phyloP scores from a whole-genome alignment of 768 basidiomycete genomes.

The Boletus tomentosulus region DNA sequence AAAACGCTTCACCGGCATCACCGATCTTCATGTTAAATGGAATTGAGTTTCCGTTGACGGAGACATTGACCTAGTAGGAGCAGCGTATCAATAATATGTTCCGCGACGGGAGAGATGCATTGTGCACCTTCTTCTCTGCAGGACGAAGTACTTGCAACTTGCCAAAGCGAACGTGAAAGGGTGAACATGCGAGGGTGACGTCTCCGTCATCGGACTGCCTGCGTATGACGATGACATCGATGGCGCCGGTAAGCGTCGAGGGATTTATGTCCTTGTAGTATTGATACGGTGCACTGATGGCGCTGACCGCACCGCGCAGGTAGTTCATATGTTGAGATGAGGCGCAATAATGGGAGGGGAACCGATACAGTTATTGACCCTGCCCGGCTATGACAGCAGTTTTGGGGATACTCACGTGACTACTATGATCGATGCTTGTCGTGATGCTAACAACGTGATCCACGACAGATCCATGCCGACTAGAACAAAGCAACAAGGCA shows the following conservation, averaged over 20 bases:
- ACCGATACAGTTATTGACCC: slow-evolving; percentile 1
- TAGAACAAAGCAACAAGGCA: background rate
- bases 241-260: slow-evolving; percentile 94
- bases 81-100: background rate
- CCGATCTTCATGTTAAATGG: slow-evolving; percentile 99
- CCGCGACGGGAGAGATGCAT: background rate
- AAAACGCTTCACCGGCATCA: slow-evolving; percentile 98
- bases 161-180: slow-evolving; percentile 97
- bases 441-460: background rate
- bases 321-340: slow-evolving; percentile 63
- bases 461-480: background rate
- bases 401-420: slow-evolving; percentile 23
- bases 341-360: background rate
- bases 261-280: slow-evolving; percentile 96
- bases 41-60: slow-evolving; percentile 79
- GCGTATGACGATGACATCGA: slow-evolving; percentile 96
- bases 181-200: slow-evolving; percentile 79
- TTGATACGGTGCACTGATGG: slow-evolving; percentile 82
- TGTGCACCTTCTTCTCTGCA: slow-evolving; percentile 81
- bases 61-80: slow-evolving; percentile 71
- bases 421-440: background rate
- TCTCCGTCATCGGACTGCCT: slow-evolving; percentile 60
- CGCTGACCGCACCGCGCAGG: slow-evolving; percentile 78
- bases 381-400: slow-evolving; percentile 11
- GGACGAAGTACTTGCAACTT: slow-evolving; percentile 95